These are phyloP conservation scores for Apiotrichum veenhuisii DNA, from an alignment of 1,284 basidiomycete genomes.

Conservation along the genomic window DNA sequence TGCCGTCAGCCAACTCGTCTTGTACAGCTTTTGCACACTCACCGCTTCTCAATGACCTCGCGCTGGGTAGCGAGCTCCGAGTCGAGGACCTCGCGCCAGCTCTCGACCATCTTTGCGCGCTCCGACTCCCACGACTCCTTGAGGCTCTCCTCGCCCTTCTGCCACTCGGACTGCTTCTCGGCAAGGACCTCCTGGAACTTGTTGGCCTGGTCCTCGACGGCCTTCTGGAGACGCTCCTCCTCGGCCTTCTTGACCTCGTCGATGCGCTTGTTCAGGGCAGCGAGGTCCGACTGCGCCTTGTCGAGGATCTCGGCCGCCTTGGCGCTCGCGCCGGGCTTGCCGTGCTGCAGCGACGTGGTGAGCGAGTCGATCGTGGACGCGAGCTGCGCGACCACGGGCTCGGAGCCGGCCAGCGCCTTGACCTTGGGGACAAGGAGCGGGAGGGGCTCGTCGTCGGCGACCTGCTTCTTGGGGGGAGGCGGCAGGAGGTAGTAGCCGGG, in stretches of 20 bases:
- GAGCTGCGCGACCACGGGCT: slow-evolving; percentile 84
- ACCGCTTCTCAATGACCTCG: slow-evolving; percentile 91
- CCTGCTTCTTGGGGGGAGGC: slow-evolving; percentile 26
- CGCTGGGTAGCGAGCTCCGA: slow-evolving; percentile 83
- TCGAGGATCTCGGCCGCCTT: slow-evolving; percentile 57
- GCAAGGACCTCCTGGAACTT: slow-evolving; percentile 82
- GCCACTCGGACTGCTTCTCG: slow-evolving; percentile 78
- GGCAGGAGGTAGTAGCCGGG: slow-evolving; percentile 65
- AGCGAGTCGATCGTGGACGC: slow-evolving; percentile 92
- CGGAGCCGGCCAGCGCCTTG: slow-evolving; percentile 69
- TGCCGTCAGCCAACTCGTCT: slow-evolving; percentile 38
- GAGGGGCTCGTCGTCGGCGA: slow-evolving; percentile 48
- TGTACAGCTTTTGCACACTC: slow-evolving; percentile 25
- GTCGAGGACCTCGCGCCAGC: slow-evolving; percentile 82
- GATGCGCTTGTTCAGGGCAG: slow-evolving; percentile 70
- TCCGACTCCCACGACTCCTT: slow-evolving; percentile 78
- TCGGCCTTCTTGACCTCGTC: slow-evolving; percentile 80
- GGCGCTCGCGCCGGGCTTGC: slow-evolving; percentile 62
- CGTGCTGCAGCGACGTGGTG: slow-evolving; percentile 66
- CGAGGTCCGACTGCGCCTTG: slow-evolving; percentile 75
- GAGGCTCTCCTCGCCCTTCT: slow-evolving; percentile 81
- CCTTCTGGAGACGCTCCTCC: slow-evolving; percentile 67
- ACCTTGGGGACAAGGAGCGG: slow-evolving; percentile 80
- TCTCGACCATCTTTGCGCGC: slow-evolving; percentile 66
- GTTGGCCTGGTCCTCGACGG: slow-evolving; percentile 73